Evolutionary conservation across 192 early-diverging fungal genomes (phyloP).

Genomic region (Umbelopsis sp.): DNA sequence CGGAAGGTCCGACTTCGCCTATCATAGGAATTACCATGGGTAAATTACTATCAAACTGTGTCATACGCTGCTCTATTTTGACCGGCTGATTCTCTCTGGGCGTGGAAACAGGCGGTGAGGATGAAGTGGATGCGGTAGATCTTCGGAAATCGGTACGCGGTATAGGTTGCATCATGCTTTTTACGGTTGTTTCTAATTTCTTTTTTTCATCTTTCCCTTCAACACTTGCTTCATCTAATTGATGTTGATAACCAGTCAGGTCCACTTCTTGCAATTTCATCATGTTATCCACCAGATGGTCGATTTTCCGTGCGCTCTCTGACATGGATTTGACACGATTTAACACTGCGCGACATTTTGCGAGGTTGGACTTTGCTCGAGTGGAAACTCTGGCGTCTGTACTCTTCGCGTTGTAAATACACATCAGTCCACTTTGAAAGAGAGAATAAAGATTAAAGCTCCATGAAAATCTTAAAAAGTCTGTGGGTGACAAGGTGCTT

Average conservation of each 20-base stretch:
- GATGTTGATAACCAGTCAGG: background rate
- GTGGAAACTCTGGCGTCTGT: conserved; percentile 26
- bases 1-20: background rate
- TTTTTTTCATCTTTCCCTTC: background rate
- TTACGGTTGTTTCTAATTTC: background rate
- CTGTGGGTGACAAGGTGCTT: conserved; percentile 21
- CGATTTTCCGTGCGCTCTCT: conserved; percentile 16
- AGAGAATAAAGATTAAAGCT: conserved; percentile 35
- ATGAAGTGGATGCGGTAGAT: background rate
- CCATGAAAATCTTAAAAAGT: conserved; percentile 39
- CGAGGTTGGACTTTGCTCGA: conserved; percentile 26
- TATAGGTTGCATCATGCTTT: background rate
- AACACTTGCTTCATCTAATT: background rate
- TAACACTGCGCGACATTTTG: conserved; percentile 19
- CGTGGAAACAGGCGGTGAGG: background rate
- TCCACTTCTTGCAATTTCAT: conserved; percentile 29
- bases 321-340: conserved; percentile 29
- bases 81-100: background rate
- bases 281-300: conserved; percentile 21
- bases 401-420: conserved; percentile 38
- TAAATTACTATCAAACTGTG: background rate
- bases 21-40: background rate
- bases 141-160: background rate
- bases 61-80: background rate
- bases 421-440: conserved; percentile 34